These are phyloP conservation scores for Trichoderma sp. DNA, from an alignment of 2,329 filamentous ascomycete species.

Conservation along the genomic window DNA sequence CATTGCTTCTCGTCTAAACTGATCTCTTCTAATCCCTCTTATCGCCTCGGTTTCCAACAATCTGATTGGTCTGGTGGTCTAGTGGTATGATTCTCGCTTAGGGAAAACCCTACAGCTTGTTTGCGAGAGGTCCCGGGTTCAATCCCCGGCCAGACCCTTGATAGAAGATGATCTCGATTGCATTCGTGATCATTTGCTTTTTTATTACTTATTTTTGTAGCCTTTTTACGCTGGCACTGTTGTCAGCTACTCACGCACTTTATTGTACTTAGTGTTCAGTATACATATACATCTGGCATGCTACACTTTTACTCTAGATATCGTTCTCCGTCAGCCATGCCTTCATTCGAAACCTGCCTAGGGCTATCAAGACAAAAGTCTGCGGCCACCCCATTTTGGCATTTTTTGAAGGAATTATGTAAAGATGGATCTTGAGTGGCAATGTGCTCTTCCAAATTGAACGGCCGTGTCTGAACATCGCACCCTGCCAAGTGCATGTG, in stretches of 20 bases:
- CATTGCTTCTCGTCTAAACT: background rate
- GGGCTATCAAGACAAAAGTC: no score
- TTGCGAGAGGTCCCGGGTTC: slow-evolving; percentile 53
- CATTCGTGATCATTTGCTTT: background rate
- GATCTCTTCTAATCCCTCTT: background rate
- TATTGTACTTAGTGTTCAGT: background rate
- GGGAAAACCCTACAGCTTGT: slow-evolving; percentile 21
- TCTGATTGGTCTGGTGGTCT: slow-evolving; percentile 25
- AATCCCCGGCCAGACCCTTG: slow-evolving; percentile 51
- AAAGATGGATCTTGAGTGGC: no score
- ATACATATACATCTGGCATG: background rate
- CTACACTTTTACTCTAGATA: background rate
- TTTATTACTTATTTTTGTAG: background rate
- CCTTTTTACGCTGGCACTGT: background rate
- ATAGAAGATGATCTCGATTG: background rate
- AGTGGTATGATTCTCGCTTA: slow-evolving; percentile 29
- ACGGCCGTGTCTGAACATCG: no score
- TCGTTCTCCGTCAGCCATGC: background rate
- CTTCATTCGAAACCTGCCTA: no score
- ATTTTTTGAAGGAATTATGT: no score
- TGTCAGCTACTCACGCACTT: background rate
- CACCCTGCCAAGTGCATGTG: no score
- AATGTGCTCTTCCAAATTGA: no score
- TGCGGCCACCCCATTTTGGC: no score
- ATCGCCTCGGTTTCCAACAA: no score